phyloP scores from a whole-genome alignment of 2,329 filamentous ascomycete species.

The Decorospora gaudefroyi region DNA sequence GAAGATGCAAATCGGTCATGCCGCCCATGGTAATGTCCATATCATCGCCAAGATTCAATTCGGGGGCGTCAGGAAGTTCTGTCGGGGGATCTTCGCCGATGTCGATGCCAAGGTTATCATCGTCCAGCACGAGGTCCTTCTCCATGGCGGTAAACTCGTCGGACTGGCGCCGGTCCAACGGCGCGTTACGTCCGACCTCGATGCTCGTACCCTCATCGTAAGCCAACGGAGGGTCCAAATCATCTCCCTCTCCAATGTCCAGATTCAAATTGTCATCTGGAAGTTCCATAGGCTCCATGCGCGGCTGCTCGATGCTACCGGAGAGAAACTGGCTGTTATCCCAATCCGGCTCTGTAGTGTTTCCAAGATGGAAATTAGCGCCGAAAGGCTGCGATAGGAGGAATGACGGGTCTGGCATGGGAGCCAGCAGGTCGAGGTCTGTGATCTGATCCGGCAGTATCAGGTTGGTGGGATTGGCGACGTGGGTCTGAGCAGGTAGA shows the following conservation, averaged over 20 bases:
- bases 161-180: constrained; percentile 55
- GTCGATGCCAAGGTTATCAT: constrained; percentile 57
- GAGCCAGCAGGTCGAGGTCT: constrained; percentile 81
- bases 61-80: constrained; percentile 29
- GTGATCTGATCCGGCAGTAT: constrained; percentile 92
- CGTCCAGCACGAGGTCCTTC: constrained; percentile 59
- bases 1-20: constrained; percentile 54
- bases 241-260: constrained; percentile 63
- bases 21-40: constrained; percentile 53
- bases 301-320: constrained; percentile 61
- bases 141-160: constrained; percentile 52
- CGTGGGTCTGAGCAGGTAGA: constrained; percentile 74
- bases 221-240: constrained; percentile 16
- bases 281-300: constrained; percentile 52
- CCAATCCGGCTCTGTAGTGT: constrained; percentile 58
- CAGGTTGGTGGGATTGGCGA: constrained; percentile 81
- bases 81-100: constrained; percentile 42
- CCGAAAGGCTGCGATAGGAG: constrained; percentile 71
- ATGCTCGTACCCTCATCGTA: constrained; percentile 62
- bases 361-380: constrained; percentile 50
- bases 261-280: constrained; percentile 60
- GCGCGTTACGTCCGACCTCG: constrained; percentile 88
- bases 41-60: constrained; percentile 38
- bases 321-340: constrained; percentile 78
- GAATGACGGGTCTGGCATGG: constrained; percentile 80